phyloP scores from a whole-genome alignment of 805 yeast species.

The Lachancea thermotolerans region DNA sequence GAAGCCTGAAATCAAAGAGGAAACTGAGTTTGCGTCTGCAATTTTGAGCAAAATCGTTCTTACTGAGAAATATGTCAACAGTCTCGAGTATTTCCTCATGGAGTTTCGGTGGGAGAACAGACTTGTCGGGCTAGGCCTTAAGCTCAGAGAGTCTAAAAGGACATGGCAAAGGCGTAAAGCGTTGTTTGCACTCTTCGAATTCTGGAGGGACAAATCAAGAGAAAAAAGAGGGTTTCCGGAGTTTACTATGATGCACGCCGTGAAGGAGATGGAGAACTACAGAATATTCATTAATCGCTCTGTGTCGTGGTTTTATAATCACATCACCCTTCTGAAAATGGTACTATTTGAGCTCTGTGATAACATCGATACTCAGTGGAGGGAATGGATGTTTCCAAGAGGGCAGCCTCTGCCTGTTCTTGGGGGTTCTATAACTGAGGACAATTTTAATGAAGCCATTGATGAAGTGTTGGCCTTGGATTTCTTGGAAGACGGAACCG shows the following conservation, averaged over 20 bases:
- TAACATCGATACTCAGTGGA: slow-evolving; percentile 30
- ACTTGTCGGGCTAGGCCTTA: slow-evolving; percentile 27
- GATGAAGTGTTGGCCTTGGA: slow-evolving; percentile 26
- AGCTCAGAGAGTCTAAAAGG: slow-evolving; percentile 30
- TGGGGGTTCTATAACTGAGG: slow-evolving; percentile 19
- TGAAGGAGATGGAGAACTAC: slow-evolving; percentile 33
- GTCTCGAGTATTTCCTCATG: slow-evolving; percentile 31
- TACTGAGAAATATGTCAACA: slow-evolving; percentile 31
- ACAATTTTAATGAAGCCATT: slow-evolving; percentile 25
- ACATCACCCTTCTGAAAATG: slow-evolving; percentile 31
- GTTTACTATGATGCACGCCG: slow-evolving; percentile 30
- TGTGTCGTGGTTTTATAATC: slow-evolving; percentile 34
- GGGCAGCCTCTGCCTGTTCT: slow-evolving; percentile 22
- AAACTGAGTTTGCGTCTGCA: slow-evolving; percentile 24
- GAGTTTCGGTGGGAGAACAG: slow-evolving; percentile 34
- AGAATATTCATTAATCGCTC: slow-evolving; percentile 31
- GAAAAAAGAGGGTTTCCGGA: slow-evolving; percentile 26
- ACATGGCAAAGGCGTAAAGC: slow-evolving; percentile 35
- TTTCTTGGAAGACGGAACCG: slow-evolving; percentile 26
- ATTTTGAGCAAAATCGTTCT: slow-evolving; percentile 25
- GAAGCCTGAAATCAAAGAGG: slow-evolving; percentile 24
- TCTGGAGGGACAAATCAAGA: slow-evolving; percentile 33
- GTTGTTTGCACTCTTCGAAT: slow-evolving; percentile 30
- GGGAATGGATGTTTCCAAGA: slow-evolving; percentile 33
- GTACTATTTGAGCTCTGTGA: slow-evolving; percentile 31